A percentile compares a stretch with the other conserved stretches of the same genome.
Evolutionary conservation across 345 rosid species (phyloP).

Genomic region (Psidium guajava): DNA sequence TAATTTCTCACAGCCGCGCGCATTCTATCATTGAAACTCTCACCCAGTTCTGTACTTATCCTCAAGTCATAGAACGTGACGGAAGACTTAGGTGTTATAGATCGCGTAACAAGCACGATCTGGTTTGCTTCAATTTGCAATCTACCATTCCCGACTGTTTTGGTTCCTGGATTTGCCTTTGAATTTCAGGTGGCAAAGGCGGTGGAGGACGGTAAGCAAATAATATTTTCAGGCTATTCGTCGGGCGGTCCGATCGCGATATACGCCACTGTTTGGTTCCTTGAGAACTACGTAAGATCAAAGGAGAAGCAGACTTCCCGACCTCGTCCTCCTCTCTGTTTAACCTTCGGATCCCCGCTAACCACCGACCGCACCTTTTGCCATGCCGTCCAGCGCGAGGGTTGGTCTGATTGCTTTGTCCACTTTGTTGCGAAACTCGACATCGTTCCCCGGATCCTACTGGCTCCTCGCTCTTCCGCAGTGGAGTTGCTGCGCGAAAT

Average conservation of each 20-base stretch:
- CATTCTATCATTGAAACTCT: not conserved
- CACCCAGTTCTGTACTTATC: not conserved
- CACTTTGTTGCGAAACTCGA: slow-evolving; percentile 60
- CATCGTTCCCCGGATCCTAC: slow-evolving; percentile 58
- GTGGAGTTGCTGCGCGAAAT: slow-evolving; percentile 13
- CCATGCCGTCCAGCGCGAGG: slow-evolving; percentile 62
- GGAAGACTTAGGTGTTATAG: not conserved
- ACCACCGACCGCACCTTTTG: slow-evolving; percentile 46
- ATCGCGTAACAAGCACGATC: not conserved
- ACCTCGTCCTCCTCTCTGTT: slow-evolving; percentile 23
- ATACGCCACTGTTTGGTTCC: slow-evolving; percentile 53
- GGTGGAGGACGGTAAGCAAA: slow-evolving; percentile 14
- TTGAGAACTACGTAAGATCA: slow-evolving; percentile 18
- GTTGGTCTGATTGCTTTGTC: slow-evolving; percentile 50
- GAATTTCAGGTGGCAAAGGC: slow-evolving; percentile 37
- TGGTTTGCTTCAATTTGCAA: not conserved
- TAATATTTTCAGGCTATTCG: slow-evolving; percentile 78
- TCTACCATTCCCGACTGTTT: not conserved
- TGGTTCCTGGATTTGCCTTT: not conserved
- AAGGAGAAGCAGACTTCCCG: not conserved
- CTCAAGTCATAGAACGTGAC: not conserved
- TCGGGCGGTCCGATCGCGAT: slow-evolving; percentile 71
- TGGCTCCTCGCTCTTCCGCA: slow-evolving; percentile 40
- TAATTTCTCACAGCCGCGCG: not conserved
- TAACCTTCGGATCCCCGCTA: slow-evolving; percentile 87